Evolutionary conservation across 805 yeast genomes (phyloP).

Genomic region (Kuraishia capsulata): DNA sequence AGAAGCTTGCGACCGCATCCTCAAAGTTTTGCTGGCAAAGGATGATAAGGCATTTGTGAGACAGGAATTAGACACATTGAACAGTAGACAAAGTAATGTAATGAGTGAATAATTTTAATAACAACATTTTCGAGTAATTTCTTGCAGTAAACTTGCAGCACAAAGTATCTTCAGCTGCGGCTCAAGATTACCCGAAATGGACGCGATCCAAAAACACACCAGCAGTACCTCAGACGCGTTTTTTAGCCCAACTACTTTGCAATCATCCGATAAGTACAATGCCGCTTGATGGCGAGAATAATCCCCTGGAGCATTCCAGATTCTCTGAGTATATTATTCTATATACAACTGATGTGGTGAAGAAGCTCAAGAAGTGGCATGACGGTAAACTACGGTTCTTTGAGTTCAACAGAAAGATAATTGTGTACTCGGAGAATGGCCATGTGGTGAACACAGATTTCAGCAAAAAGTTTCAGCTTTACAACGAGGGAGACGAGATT

Average conservation of each 20-base stretch:
- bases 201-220: too few species aligned
- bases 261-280: too few species aligned
- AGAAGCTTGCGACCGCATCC: not conserved
- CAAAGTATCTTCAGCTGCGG: too few species aligned
- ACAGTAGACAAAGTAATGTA: too few species aligned
- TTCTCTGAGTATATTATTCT: conserved; percentile 38
- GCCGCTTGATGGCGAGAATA: not conserved
- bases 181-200: too few species aligned
- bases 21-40: not conserved
- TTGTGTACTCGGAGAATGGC: conserved; percentile 25
- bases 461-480: conserved; percentile 14
- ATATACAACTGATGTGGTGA: conserved; percentile 33
- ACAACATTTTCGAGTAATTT: too few species aligned
- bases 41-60: not conserved
- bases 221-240: too few species aligned
- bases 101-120: too few species aligned
- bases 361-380: conserved; percentile 41
- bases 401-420: conserved; percentile 38
- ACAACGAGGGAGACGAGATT: conserved; percentile 14
- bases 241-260: too few species aligned
- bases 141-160: too few species aligned
- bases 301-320: conserved; percentile 19
- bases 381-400: conserved; percentile 40
- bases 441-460: conserved; percentile 17
- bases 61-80: not conserved